Evolutionary conservation across 208 protist genomes (phyloP), one percentile per base, ranked within the genome.

Genomic region (Leishmania major): DNA sequence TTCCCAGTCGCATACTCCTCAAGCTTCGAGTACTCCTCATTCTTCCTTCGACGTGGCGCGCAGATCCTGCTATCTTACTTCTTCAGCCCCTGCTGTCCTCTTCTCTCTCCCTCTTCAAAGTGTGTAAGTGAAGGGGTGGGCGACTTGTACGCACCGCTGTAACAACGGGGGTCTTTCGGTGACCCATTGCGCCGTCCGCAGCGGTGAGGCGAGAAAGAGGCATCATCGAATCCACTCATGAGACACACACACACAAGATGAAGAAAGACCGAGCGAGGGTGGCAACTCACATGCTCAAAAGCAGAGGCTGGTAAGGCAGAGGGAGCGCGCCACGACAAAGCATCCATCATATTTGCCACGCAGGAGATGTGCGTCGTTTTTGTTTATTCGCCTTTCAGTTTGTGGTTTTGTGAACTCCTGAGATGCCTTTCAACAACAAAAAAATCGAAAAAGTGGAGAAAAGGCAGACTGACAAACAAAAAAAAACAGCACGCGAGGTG

Each of bases 11-110:
- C 71, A 77, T 62, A 45, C 35, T 62, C 73, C 73, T 64, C 73
- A 62, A 77, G 73, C 73, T 77, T 77, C 51, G 73, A 77, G 73
- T 64, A 77, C 73, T 77, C 51, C n/a, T 77, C 51, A 5, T 77
- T 51, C 53, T 47, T 62, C n/a, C 47, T 64, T 43, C 51, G 25
- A 28, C n/a, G 73, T 43, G n/a, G 13, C 73, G 25, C 31, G n/a
- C 35, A 13, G 4, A n/a, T 47, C 53, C 35, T 45, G 28, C 31
- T 55, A 15, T 25, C 47, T 62, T 62, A 11, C 73, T 17, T 77
- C 19, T 11, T 40, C 35, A 59, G 3, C 51, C 53, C 25, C 13
- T 25, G 31, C 51, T 11, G n/a, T 13, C 72, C 73, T 13, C 17
- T 57, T 25, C 73, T 62, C 51, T n/a, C 51, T 8, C 53, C 73